Evolutionary conservation across 805 yeast genomes (phyloP).

Genomic region (Huiozyma sinensis): DNA sequence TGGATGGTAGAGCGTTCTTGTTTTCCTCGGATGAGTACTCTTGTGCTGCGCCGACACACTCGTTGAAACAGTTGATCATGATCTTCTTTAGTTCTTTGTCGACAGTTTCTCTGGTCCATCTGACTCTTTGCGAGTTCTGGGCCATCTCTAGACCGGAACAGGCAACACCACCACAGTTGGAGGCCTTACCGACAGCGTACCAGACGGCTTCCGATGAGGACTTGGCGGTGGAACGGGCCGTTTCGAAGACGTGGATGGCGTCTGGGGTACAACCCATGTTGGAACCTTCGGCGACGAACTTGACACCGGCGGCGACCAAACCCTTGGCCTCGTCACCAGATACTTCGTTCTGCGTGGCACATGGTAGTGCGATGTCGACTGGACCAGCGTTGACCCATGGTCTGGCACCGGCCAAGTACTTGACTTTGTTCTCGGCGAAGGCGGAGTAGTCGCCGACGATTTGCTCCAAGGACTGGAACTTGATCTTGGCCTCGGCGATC

Average conservation of each 20-base stretch:
- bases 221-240: slow-evolving; percentile 44
- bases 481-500: slow-evolving; percentile 67
- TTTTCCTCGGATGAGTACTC: slow-evolving; percentile 59
- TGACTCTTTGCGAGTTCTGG: slow-evolving; percentile 90
- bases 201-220: slow-evolving; percentile 50
- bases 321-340: slow-evolving; percentile 95
- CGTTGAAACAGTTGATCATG: slow-evolving; percentile 87
- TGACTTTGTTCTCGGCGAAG: slow-evolving; percentile 49
- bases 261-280: slow-evolving; percentile 99
- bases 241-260: slow-evolving; percentile 91
- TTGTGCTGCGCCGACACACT: slow-evolving; percentile 81
- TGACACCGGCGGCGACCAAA: slow-evolving; percentile 82
- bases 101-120: slow-evolving; percentile 89
- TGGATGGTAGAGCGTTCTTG: slow-evolving; percentile 65
- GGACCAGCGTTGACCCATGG: slow-evolving; percentile 92
- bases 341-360: slow-evolving; percentile 97
- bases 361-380: slow-evolving; percentile 93
- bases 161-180: slow-evolving; percentile 99
- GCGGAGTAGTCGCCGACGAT: slow-evolving; percentile 48
- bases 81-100: slow-evolving; percentile 83
- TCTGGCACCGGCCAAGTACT: slow-evolving; percentile 86
- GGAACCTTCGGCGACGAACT: slow-evolving; percentile 96
- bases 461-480: slow-evolving; percentile 64
- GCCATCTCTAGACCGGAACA: slow-evolving; percentile 99
- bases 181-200: slow-evolving; percentile 99